These are phyloP conservation scores for Nakazawaea laoshanensis DNA, from an alignment of 805 yeast species.

Conservation along the genomic window DNA sequence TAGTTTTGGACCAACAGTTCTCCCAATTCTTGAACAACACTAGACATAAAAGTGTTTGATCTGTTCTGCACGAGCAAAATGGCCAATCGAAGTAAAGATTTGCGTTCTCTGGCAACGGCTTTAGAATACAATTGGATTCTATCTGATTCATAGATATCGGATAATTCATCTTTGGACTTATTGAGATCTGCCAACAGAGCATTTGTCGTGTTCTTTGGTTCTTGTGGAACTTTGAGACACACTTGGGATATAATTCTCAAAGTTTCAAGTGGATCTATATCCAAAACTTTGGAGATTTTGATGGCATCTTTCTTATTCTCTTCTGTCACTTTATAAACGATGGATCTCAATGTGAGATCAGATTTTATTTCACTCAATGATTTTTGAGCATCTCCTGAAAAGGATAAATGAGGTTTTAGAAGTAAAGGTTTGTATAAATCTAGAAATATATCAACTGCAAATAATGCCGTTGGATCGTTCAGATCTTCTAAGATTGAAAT, in stretches of 20 bases:
- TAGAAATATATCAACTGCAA: constrained; percentile 6
- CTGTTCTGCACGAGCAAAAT: constrained; percentile 26
- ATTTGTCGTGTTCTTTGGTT: too few relatives aligned
- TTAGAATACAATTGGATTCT: constrained; percentile 26
- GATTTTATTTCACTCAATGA: not conserved
- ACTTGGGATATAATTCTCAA: constrained; percentile 38
- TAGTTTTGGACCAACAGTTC: constrained; percentile 20
- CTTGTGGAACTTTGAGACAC: constrained; percentile 26
- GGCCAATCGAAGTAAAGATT: constrained; percentile 34
- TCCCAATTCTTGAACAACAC: constrained; percentile 27
- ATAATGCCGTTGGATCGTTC: constrained; percentile 1
- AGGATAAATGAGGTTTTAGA: constrained; percentile 3
- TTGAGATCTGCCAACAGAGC: too few relatives aligned
- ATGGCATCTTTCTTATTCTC: constrained; percentile 29
- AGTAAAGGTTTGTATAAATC: constrained; percentile 1
- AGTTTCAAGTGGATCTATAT: constrained; percentile 34
- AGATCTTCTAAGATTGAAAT: constrained; percentile 3
- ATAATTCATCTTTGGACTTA: constrained; percentile 12
- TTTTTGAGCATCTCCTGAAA: not conserved
- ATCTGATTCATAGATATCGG: constrained; percentile 24
- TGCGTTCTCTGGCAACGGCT: constrained; percentile 42
- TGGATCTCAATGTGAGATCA: constrained; percentile 30
- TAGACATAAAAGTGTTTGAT: constrained; percentile 16
- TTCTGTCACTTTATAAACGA: constrained; percentile 26
- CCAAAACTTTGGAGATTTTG: constrained; percentile 28